Percentiles rank a stretch among this genome's conserved stretches.
Evolutionary conservation across 345 rosid species (phyloP).

Genomic region (Syzygium aromaticum): DNA sequence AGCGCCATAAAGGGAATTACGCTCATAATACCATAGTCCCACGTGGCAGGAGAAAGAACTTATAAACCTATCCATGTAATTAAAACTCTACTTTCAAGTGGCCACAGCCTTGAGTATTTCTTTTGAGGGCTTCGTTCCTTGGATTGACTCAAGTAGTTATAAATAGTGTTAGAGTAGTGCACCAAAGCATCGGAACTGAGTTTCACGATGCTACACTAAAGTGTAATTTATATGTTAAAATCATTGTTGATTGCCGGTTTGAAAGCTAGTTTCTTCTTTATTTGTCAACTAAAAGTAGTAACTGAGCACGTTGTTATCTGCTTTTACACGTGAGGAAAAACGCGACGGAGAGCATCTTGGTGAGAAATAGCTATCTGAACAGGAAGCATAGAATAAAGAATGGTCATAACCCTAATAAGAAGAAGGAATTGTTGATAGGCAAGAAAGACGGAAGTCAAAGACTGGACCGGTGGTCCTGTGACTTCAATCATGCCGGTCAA

Average conservation of each 20-base stretch:
- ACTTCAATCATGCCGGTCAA: not conserved
- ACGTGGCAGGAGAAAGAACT: no score
- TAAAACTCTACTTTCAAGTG: no score
- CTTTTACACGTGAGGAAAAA: not conserved
- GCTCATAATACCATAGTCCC: no score
- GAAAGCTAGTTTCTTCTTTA: not conserved
- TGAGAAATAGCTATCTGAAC: not conserved
- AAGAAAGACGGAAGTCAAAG: not conserved
- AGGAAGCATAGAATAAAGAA: not conserved
- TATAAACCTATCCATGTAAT: no score
- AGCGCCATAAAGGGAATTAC: no score
- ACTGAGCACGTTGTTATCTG: not conserved
- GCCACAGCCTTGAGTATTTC: no score
- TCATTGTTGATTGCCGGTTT: not conserved
- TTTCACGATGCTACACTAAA: not conserved
- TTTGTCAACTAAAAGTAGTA: not conserved
- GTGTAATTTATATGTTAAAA: not conserved
- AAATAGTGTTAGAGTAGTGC: not conserved
- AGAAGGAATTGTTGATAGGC: not conserved
- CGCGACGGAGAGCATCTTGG: not conserved
- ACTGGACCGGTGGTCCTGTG: not conserved
- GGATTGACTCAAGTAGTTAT: no score
- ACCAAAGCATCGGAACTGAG: not conserved
- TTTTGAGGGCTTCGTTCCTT: no score
- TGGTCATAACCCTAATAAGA: not conserved